Evolutionary conservation across 2,329 filamentous ascomycete species (phyloP), one percentile per base, ranked within the genome.

Genomic region (Cordyceps cateniannulata): DNA sequence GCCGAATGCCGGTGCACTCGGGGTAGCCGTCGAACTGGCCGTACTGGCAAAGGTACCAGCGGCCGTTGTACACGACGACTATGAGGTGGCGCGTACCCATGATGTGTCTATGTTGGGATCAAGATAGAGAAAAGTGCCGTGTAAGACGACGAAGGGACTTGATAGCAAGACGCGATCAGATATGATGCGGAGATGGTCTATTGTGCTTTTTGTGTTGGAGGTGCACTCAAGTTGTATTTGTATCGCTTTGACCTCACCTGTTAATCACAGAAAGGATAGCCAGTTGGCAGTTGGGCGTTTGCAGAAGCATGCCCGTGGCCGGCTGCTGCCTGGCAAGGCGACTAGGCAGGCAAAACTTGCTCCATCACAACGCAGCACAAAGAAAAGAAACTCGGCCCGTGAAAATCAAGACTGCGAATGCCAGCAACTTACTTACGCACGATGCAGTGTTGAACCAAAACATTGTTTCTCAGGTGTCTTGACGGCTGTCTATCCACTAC

Each of bases 81-180:
- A 61, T 50, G 51, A 61, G 59, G 27, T 61, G 59, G 18, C 59
- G 59, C 22, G 51, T 61, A n/a, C 59, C 59, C 59, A 61, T 57
- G 40, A 35, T 47, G 25, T 16, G 45, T 45, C n/a, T 9, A 7
- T n/a, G 25, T 16, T 5, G 12, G 12, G 22, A 9, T 25, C 9
- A 14, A 12, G n/a, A 5, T 47, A 14, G 16, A 40, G 16, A 22
- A 12, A 24, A 40, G 9, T 24, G 35, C 18, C 2, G 32, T 16
- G 20, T 22, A 16, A 27, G 5, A 18, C 6, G 25, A 44, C 22
- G 52, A 29, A 8, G 18, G 12, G 25, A n/a, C n/a, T 51, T 27
- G 5, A 35, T 25, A 42, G 38, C 2, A 42, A 18, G 38, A n/a
- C 4, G 38, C 14, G 7, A n/a, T 18, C 16, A 42, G 18, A n/a